Evolutionary conservation across 139 green algal genomes (phyloP).

Genomic region (Chlamydomonas sphaeroides): DNA sequence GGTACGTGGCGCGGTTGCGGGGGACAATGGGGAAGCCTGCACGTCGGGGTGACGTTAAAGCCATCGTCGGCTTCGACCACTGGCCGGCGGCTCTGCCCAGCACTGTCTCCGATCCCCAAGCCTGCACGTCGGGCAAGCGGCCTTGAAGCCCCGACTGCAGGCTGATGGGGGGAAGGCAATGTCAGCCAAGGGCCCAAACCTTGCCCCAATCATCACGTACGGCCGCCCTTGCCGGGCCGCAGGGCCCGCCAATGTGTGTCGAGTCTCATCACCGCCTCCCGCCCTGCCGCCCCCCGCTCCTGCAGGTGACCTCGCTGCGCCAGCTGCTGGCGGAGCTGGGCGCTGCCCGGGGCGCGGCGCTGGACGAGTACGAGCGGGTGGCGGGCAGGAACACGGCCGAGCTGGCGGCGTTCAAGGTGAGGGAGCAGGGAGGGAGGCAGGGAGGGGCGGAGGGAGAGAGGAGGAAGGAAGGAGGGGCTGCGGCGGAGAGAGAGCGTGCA

Average conservation of each 20-base stretch:
- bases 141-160: no score
- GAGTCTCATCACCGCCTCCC: neutral
- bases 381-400: neutral
- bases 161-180: no score
- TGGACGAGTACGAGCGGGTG: constrained; percentile 37
- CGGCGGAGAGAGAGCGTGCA: neutral
- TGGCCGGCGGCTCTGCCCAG: no score
- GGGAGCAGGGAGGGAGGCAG: no score
- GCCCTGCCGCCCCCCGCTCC: neutral
- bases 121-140: no score
- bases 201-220: no score
- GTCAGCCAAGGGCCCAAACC: no score
- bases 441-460: no score
- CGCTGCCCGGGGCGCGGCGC: neutral
- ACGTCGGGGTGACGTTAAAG: no score
- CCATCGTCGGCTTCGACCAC: no score
- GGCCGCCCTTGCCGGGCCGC: no score
- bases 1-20: neutral
- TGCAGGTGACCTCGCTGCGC: neutral
- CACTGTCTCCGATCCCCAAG: no score
- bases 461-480: neutral
- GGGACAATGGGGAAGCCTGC: neutral
- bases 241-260: neutral
- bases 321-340: neutral
- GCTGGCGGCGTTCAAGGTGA: constrained; percentile 27